Percentiles rank a stretch among this genome's conserved stretches.
These are phyloP conservation scores for Saccharomycopsis schoenii DNA, from an alignment of 805 yeast genomes.

Conservation along the genomic window DNA sequence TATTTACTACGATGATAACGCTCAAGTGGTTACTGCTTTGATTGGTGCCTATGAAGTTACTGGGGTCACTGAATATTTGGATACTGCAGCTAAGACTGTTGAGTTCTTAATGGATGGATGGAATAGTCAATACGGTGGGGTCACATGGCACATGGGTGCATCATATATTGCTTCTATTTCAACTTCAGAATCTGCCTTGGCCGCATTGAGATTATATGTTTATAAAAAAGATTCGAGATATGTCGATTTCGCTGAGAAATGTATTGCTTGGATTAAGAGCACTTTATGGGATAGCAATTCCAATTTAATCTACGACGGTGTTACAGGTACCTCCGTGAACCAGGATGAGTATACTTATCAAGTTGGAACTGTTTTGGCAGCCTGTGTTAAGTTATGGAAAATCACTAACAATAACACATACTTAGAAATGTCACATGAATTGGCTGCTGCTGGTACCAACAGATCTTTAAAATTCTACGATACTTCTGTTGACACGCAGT, in stretches of 20 bases:
- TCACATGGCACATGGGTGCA: conserved; percentile 56
- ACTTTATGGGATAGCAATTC: conserved; percentile 43
- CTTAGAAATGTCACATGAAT: conserved; percentile 25
- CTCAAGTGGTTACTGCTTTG: conserved; percentile 58
- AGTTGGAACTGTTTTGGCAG: conserved; percentile 53
- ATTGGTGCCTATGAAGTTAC: conserved; percentile 63
- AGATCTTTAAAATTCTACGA: conserved; percentile 50
- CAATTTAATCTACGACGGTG: conserved; percentile 51
- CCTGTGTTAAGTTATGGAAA: conserved; percentile 39
- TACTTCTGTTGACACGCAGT: conserved; percentile 37
- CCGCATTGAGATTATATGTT: conserved; percentile 46
- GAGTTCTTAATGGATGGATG: conserved; percentile 58
- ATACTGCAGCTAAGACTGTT: conserved; percentile 47
- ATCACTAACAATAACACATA: conserved; percentile 46
- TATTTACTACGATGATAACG: conserved; percentile 66
- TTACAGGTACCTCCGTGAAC: conserved; percentile 29
- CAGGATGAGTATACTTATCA: conserved; percentile 53
- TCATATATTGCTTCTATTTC: conserved; percentile 56
- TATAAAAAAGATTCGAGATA: conserved; percentile 40
- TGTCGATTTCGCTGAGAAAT: conserved; percentile 47
- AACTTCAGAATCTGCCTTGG: conserved; percentile 57
- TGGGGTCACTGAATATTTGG: conserved; percentile 41
- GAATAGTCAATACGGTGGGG: conserved; percentile 49
- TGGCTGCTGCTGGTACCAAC: conserved; percentile 51
- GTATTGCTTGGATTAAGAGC: conserved; percentile 48